A percentile compares a stretch with the other conserved stretches of the same genome.
Conservation (phyloP, 805 yeast genomes). For the Cyberlindnera mrakii region DNA sequence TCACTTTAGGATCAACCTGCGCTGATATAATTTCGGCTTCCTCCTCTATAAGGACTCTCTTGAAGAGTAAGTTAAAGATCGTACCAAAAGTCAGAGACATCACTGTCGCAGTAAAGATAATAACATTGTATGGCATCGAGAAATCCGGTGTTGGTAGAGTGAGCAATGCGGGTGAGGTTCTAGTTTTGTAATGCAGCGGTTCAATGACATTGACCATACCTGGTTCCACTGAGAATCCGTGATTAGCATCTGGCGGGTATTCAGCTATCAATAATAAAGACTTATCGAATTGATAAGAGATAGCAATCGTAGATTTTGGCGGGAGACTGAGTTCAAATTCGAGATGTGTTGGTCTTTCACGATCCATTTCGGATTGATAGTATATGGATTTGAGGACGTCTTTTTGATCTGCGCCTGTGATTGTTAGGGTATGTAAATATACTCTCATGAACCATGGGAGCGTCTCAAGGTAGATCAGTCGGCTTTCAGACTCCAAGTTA, state of each 20-base stretch:
- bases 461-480: conserved; percentile 65
- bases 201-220: conserved; percentile 64
- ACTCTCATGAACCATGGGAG: conserved; percentile 91
- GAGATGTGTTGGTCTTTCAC: conserved; percentile 75
- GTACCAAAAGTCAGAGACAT: conserved; percentile 92
- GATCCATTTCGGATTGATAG: conserved; percentile 74
- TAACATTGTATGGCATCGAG: conserved; percentile 97
- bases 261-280: conserved; percentile 78
- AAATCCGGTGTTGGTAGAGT: conserved; percentile 96
- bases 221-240: conserved; percentile 92
- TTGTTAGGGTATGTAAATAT: conserved; percentile 62
- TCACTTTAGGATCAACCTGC: conserved; percentile 14
- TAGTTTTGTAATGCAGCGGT: conserved; percentile 40
- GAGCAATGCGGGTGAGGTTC: conserved; percentile 83
- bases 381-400: conserved; percentile 44
- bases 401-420: conserved; percentile 24
- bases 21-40: conserved; percentile 32
- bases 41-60: conserved; percentile 68
- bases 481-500: conserved; percentile 43
- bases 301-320: conserved; percentile 48
- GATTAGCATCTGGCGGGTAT: conserved; percentile 99
- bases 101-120: conserved; percentile 86
- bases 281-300: conserved; percentile 81
- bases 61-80: conserved; percentile 68
- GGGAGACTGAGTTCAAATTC: conserved; percentile 68